Evolutionary conservation across 2,329 filamentous ascomycete genomes (phyloP), one percentile per base, ranked within the genome.

Genomic region (Beauveria caledonica): DNA sequence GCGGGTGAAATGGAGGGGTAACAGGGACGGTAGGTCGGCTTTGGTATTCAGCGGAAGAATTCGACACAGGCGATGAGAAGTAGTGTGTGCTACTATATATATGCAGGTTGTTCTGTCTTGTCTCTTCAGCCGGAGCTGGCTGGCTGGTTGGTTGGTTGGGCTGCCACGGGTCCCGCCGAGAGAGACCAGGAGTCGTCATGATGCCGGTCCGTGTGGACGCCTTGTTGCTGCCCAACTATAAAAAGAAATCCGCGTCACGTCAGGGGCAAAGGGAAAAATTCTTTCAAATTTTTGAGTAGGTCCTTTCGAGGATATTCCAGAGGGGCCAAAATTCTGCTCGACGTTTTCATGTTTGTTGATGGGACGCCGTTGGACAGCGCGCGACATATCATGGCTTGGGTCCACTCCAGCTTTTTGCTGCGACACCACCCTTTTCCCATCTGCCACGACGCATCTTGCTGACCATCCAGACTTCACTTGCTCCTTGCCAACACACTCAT

Each of bases 191-290:
- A 52, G 36, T 59, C 56, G 56, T 59, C 56, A 59, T 44, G 5
- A n/a, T 33, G 46, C 19, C 45, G 39, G 39, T 23, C 46, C 44
- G 25, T 33, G 46, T 27, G 45, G 56, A 29, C 54, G 56, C 56
- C 56, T 59, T 52, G 56, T 59, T 45, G 56, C 21, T 59, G 56
- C 56, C 56, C 56, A 59, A 59, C 56, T 58, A 58, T 42, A 50
- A 58, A 52, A 59, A 52, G 46, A 45, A 27, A 23, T 17, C 4
- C n/a, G 48, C 51, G 48, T 52, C 36, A 52, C 39, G 36, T 50
- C 55, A 39, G 54, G 29, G 27, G 19, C 6, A 48, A 23, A 19
- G 7, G 10, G n/a, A 27, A 49, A 8, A 17, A 25, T 39, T 15
- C 27, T 5, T 6, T 13, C 6, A 36, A 5, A 36, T 13, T 36